Percentiles rank a stretch among this genome's conserved stretches.
Conservation (phyloP, 345 rosid genomes). For the Arabidopsis thaliana region TAIR10.1 NC_003074.8:3536001-3536500, state of each 20-base stretch:
- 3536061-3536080: constrained; percentile 44
- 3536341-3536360: constrained; percentile 51
- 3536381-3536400: not conserved
- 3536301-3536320: constrained; percentile 50
- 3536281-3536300: constrained; percentile 46
- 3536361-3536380: constrained; percentile 12
- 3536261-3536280: constrained; percentile 44
- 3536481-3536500: constrained; percentile 60
- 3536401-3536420: not conserved
- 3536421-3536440: constrained; percentile 40
- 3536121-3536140: constrained; percentile 10
- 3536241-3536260: constrained; percentile 42
- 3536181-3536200: constrained; percentile 46
- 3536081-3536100: constrained; percentile 16
- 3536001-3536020: constrained; percentile 29
- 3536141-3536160: constrained; percentile 33
- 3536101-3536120: constrained; percentile 33
- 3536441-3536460: constrained; percentile 50
- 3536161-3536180: constrained; percentile 46
- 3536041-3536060: constrained; percentile 42
- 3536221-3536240: constrained; percentile 21
- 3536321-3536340: constrained; percentile 45
- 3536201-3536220: constrained; percentile 40
- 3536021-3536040: constrained; percentile 24
- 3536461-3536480: constrained; percentile 47